Conservation (phyloP, 1,284 basidiomycete species). For the Rhodotorula mucilaginosa region DNA sequence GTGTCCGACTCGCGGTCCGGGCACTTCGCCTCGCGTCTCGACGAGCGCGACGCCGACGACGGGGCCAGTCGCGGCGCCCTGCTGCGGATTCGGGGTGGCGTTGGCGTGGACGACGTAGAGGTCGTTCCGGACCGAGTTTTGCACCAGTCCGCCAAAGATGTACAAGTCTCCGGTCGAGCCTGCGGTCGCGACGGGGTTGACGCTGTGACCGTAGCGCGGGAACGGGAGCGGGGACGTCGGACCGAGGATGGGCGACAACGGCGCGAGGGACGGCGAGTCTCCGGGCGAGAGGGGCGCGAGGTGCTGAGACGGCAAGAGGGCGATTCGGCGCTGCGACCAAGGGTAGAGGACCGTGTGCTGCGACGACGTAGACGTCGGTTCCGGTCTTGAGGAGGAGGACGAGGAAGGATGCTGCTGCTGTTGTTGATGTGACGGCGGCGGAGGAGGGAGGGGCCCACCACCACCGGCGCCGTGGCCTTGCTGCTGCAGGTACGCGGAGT, state of each 20-base stretch:
- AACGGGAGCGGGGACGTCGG: conserved; percentile 63
- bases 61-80: neutral
- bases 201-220: conserved; percentile 93
- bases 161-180: conserved; percentile 84
- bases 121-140: conserved; percentile 88
- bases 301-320: conserved; percentile 40
- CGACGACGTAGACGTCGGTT: neutral
- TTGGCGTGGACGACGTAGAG: conserved; percentile 75
- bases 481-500: no score
- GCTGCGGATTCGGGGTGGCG: conserved; percentile 49
- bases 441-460: neutral
- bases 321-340: conserved; percentile 42
- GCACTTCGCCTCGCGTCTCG: conserved; percentile 80
- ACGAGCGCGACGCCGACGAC: conserved; percentile 52
- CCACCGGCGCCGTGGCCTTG: neutral
- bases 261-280: conserved; percentile 10
- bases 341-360: conserved; percentile 42
- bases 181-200: conserved; percentile 69
- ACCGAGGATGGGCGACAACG: conserved; percentile 18
- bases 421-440: neutral
- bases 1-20: conserved; percentile 88
- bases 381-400: neutral
- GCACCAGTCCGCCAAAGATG: conserved; percentile 93
- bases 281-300: conserved; percentile 25
- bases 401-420: neutral